Evolutionary conservation across 192 early-diverging fungal species (phyloP), one percentile per base, ranked within the genome.

Genomic region (Linnemannia exigua): DNA sequence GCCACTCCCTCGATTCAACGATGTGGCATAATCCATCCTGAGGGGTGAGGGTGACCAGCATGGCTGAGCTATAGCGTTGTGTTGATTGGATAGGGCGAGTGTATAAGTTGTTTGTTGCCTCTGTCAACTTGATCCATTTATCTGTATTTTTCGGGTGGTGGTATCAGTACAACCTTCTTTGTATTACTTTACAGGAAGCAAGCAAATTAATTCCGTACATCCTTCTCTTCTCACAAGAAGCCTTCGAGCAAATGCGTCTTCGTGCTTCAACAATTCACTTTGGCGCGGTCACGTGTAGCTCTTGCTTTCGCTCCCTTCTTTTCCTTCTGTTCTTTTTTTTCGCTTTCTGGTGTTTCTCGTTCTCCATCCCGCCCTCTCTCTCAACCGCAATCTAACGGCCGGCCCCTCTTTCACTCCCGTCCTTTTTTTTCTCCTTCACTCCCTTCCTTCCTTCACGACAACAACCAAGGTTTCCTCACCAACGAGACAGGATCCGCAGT

Each of bases 301-400:
- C 9, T 4, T 25, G 15, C 11, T 3, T 14, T 63, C 28, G 0
- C 14, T 63, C 28, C 58, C 28, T 31, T 31, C 1, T 28, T 63
- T n/a, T 31, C 31, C 58, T 28, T 31, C 14, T 63, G 11, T 22
- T 63, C 28, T 9, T 61, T 61, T 61, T 28, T 61, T 63, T 63
- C 28, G 9, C 28, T 28, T 14, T 63, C 28, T 15, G 25, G 14
- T 25, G 25, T 31, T 25, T 15, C 58, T 15, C 17, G 5, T n/a
- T 25, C 52, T 54, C 58, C 0, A 8, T 54, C 22, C 17, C 51
- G 8, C 51, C 20, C 51, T 52, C n/a, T 17, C n/a, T 61, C 58
- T 61, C 58, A 63, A 12, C 58, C 31, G 58, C 58, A 25, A 63
- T 63, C 58, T 63, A 63, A 63, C 58, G 58, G 58, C 58, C 58